A percentile compares a stretch with the other conserved stretches of the same genome.
Evolutionary conservation across 305 asterid species (phyloP).

Genomic region (Euphrasia arctica): DNA sequence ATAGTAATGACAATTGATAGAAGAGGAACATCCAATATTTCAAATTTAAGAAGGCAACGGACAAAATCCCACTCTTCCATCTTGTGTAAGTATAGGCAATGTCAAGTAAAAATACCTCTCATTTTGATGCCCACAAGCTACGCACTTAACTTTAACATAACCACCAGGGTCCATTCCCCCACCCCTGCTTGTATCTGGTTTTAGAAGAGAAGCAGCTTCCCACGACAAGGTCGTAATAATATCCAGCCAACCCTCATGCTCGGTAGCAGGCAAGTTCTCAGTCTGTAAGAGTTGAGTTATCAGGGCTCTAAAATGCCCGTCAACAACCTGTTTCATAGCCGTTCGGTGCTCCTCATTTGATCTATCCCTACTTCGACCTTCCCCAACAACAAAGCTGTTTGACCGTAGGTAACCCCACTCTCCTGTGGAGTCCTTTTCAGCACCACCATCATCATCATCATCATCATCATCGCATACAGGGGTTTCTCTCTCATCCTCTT

Average conservation of each 20-base stretch:
- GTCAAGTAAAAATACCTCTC: constrained; percentile 49
- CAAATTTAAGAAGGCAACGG: constrained; percentile 13
- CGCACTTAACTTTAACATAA: constrained; percentile 81
- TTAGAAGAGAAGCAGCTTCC: constrained; percentile 80
- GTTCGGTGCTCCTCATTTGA: constrained; percentile 67
- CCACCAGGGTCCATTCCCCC: constrained; percentile 95
- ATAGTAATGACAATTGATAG: constrained; percentile 19
- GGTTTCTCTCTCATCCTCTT: constrained; percentile 66
- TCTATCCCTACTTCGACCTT: constrained; percentile 56
- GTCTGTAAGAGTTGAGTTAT: constrained; percentile 70
- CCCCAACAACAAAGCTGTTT: constrained; percentile 52
- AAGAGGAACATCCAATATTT: neutral
- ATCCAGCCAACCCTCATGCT: constrained; percentile 70
- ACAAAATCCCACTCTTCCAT: constrained; percentile 13
- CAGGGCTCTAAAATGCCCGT: constrained; percentile 64
- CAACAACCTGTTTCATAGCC: constrained; percentile 67
- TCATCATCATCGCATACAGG: constrained; percentile 57
- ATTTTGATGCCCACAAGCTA: constrained; percentile 67
- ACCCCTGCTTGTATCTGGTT: constrained; percentile 73
- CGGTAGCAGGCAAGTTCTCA: constrained; percentile 48
- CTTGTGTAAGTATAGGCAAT: constrained; percentile 17
- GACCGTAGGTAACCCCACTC: constrained; percentile 70
- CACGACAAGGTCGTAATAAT: constrained; percentile 63
- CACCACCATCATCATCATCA: constrained; percentile 37
- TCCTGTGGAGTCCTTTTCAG: constrained; percentile 47